phyloP scores from a whole-genome alignment of 768 basidiomycete species.

The Russula vinacea region DNA sequence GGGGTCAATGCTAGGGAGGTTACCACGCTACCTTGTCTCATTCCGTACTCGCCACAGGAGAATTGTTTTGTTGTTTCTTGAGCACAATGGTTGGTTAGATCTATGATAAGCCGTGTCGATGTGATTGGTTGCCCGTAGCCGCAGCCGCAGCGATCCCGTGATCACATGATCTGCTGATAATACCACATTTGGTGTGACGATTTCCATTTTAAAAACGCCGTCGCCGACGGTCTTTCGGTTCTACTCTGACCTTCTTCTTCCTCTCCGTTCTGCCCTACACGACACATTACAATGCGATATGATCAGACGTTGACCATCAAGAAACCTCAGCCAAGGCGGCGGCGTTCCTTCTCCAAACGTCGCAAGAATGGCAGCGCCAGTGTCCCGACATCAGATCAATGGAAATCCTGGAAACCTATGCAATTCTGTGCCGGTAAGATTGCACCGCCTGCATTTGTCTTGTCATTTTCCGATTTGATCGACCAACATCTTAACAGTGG shows the following conservation, averaged over 20 bases:
- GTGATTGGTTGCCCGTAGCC: not conserved
- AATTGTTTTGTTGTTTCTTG: too few relatives aligned
- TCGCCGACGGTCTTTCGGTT: too few relatives aligned
- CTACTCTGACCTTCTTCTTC: not conserved
- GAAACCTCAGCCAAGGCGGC: not conserved
- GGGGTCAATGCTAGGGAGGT: too few relatives aligned
- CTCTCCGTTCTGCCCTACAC: not conserved
- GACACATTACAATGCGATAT: not conserved
- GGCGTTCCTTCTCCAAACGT: not conserved
- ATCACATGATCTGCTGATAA: not conserved
- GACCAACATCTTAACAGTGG: not conserved
- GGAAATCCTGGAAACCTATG: slow-evolving; percentile 19
- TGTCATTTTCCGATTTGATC: too few relatives aligned
- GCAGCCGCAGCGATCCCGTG: not conserved
- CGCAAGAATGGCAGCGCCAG: not conserved
- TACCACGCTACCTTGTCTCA: too few relatives aligned
- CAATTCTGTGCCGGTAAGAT: slow-evolving; percentile 11
- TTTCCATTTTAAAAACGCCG: slow-evolving; percentile 2
- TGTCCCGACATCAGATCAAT: not conserved
- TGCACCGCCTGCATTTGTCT: not conserved
- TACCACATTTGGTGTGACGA: not conserved
- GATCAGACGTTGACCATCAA: not conserved
- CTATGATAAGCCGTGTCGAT: too few relatives aligned
- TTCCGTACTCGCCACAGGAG: too few relatives aligned
- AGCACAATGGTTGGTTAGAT: too few relatives aligned